These are phyloP conservation scores for Tubosaeta sp. DNA, from an alignment of 768 basidiomycete genomes.

Conservation along the genomic window DNA sequence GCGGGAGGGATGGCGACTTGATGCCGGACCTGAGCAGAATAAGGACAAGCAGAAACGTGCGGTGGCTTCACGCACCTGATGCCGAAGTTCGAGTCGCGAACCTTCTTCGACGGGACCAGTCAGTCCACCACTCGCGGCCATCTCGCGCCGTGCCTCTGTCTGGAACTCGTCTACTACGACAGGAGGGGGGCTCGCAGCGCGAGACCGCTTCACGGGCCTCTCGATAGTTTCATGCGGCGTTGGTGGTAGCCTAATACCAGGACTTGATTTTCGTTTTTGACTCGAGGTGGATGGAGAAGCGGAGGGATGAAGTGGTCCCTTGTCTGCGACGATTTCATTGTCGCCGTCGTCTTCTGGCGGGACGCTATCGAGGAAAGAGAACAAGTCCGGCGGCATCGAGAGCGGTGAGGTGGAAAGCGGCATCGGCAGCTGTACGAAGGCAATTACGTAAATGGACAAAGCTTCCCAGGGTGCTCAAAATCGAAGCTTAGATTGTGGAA, in stretches of 20 bases:
- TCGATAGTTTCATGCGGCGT: conserved; percentile 28
- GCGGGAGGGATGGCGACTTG: conserved; percentile 94
- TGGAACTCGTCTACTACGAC: conserved; percentile 92
- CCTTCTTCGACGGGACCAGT: conserved; percentile 68
- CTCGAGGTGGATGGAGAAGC: background rate
- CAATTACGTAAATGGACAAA: background rate
- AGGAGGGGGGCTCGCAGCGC: conserved; percentile 62
- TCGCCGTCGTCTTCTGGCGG: conserved; percentile 26
- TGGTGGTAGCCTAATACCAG: conserved; percentile 3
- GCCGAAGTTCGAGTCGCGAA: conserved; percentile 68
- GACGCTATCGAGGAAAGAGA: conserved; percentile 27
- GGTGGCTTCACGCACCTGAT: conserved; percentile 49
- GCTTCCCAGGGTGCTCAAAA: background rate
- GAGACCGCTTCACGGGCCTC: conserved; percentile 49
- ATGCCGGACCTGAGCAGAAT: conserved; percentile 68
- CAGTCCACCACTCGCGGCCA: conserved; percentile 84
- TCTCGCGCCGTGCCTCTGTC: conserved; percentile 88
- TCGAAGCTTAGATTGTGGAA: background rate
- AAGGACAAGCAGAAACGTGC: background rate
- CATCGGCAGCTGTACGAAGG: background rate
- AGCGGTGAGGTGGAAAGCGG: background rate
- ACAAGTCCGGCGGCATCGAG: conserved; percentile 27
- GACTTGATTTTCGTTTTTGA: conserved; percentile 26
- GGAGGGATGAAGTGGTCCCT: background rate
- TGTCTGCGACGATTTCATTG: conserved; percentile 12